Conservation (phyloP, 768 basidiomycete species). For the Kwoniella newhampshirensis region DNA sequence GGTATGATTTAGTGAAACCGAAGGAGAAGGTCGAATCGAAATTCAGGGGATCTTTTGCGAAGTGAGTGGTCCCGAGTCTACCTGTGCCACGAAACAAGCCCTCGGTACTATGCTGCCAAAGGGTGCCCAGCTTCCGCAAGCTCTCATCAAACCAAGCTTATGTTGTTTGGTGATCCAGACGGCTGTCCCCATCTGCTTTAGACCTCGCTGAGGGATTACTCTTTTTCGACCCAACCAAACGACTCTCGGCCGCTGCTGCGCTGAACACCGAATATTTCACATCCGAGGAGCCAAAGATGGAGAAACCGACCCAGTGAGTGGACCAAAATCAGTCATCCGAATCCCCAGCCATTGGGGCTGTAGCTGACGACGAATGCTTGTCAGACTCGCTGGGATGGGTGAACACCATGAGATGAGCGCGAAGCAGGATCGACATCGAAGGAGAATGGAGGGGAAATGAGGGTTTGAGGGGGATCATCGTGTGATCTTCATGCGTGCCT, state of each 20-base stretch:
- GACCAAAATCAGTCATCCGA: neutral
- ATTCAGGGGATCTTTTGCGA: conserved; percentile 81
- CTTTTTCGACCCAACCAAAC: conserved; percentile 72
- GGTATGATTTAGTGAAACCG: conserved; percentile 98
- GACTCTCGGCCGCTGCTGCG: conserved; percentile 76
- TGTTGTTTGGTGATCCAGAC: conserved; percentile 57
- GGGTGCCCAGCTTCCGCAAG: too few relatives aligned
- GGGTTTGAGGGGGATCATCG: neutral
- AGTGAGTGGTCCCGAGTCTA: conserved; percentile 57
- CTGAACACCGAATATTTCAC: conserved; percentile 81
- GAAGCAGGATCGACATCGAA: conserved; percentile 71
- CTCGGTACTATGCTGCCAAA: too few relatives aligned
- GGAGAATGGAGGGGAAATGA: conserved; percentile 54
- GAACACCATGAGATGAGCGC: conserved; percentile 99
- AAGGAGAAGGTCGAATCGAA: conserved; percentile 69
- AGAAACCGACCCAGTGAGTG: conserved; percentile 74
- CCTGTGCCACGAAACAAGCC: too few relatives aligned
- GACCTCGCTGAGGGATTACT: conserved; percentile 83
- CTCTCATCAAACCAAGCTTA: neutral
- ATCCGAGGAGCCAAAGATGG: conserved; percentile 70
- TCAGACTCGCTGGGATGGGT: conserved; percentile 74
- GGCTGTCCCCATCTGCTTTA: conserved; percentile 79
- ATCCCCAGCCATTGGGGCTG: too few relatives aligned
- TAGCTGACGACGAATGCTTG: neutral
- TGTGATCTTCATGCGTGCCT: too few relatives aligned